Evolutionary conservation across 257 asterid species (phyloP).

Genomic region (Nicotiana benthamiana): DNA sequence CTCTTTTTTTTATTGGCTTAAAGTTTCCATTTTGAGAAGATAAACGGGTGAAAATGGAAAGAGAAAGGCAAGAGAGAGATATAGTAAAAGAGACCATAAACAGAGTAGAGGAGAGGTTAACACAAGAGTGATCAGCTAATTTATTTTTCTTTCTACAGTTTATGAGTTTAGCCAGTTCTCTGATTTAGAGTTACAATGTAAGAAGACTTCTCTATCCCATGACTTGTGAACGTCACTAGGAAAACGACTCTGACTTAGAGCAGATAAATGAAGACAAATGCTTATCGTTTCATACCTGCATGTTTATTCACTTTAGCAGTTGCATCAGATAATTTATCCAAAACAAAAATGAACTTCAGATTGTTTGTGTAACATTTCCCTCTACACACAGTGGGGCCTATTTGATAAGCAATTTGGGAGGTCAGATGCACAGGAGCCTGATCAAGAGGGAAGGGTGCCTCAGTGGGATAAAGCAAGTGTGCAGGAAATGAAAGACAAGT

Average conservation of each 20-base stretch:
- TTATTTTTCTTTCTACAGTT: neutral
- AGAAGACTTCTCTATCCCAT: neutral
- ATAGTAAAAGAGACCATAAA: neutral
- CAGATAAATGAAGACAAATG: neutral
- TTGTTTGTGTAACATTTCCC: neutral
- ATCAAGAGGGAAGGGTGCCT: slow-evolving; percentile 94
- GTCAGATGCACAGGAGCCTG: slow-evolving; percentile 69
- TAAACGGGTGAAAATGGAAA: neutral
- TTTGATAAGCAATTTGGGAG: slow-evolving; percentile 82
- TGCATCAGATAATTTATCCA: neutral
- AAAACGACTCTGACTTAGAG: neutral
- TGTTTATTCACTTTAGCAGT: neutral
- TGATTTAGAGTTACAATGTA: neutral
- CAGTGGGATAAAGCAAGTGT: slow-evolving; percentile 70
- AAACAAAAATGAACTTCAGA: neutral
- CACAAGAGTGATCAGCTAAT: neutral
- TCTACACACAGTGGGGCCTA: slow-evolving; percentile 64
- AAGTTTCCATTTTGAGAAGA: neutral
- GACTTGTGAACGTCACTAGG: neutral
- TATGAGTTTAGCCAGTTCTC: neutral
- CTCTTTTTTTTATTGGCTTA: neutral
- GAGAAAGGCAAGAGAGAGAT: neutral
- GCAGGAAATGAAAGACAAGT: slow-evolving; percentile 74
- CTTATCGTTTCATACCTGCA: neutral
- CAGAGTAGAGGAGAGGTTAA: neutral